Evolutionary conservation across 2,329 filamentous ascomycete genomes (phyloP), one percentile per base, ranked within the genome.

Genomic region (Alternaria brassicae): DNA sequence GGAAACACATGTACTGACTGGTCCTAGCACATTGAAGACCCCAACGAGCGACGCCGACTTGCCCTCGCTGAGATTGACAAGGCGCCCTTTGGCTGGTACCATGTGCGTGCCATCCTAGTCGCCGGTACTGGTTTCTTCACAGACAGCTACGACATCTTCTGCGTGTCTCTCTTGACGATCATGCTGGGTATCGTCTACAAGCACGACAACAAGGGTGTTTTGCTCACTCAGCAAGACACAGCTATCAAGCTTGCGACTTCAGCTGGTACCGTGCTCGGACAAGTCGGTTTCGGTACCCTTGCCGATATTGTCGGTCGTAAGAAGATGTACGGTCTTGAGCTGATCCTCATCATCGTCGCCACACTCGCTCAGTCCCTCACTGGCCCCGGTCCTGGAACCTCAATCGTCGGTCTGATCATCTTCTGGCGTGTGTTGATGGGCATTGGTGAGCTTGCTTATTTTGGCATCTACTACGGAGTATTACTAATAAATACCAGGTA

Each of bases 71-170:
- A 93, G 78, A 89, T 94, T 68, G 91, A 94, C 81, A 89, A 89
- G 80, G 91, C 90, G 9, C 88, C 88, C 3, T 93, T 94, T 61
- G 89, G 91, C 72, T 94, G 76, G 91, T 92, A 93, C 77, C 91
- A 95, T 74, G 86, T 94, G 54, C 86, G 91, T 45, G 91, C 91
- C 63, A 86, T 91, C 60, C 79, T 91, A 25, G 91, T 95, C 25
- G 91, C 91, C 32, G 91, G 92, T 72, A 89, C 93, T 57, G 92
- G 68, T 72, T 96, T 96, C 87, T 95, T 95, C 81, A 94, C 91
- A 13, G 92, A 95, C 75, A 90, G 89, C 34, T 94, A 94, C 78
- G 74, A 77, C 51, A 73, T 77, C 52, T 94, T 94, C 78, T 72
- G 70, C 42, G 68, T 91, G 6, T 72, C 68, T 21, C 60, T 72